phyloP scores from a whole-genome alignment of 176 grass and related monocot genomes.

The Tuctoria greenei region DNA sequence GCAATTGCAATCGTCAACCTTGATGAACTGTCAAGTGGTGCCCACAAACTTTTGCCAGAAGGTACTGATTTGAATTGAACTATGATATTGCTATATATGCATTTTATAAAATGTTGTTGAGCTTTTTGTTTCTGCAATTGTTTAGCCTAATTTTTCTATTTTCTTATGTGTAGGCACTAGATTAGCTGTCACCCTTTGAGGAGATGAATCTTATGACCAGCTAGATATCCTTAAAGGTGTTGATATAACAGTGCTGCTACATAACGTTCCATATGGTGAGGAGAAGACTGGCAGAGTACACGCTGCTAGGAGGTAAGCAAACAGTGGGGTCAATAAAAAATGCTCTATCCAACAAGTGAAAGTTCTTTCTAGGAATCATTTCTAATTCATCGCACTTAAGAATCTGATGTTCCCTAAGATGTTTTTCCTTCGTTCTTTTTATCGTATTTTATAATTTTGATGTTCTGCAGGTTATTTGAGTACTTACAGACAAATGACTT shows the following conservation, averaged over 20 bases:
- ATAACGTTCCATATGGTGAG: slow-evolving; percentile 70
- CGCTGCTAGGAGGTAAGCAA: slow-evolving; percentile 72
- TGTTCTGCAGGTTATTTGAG: slow-evolving; percentile 80
- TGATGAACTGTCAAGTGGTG: slow-evolving; percentile 73
- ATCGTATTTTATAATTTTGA: slow-evolving; percentile 16
- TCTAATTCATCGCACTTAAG: slow-evolving; percentile 4
- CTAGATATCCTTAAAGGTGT: slow-evolving; percentile 72
- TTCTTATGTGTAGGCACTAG: slow-evolving; percentile 62
- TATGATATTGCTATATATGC: slow-evolving; percentile 3
- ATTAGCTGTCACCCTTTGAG: slow-evolving; percentile 69
- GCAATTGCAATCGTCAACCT: slow-evolving; percentile 86
- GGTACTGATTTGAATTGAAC: slow-evolving; percentile 47
- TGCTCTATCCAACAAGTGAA: background rate
- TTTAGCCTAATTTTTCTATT: slow-evolving; percentile 20
- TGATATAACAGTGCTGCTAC: slow-evolving; percentile 83
- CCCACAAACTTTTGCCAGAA: slow-evolving; percentile 91
- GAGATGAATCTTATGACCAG: slow-evolving; percentile 74
- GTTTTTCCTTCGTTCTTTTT: slow-evolving; percentile 10
- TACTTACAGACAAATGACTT: slow-evolving; percentile 73
- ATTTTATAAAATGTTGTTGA: background rate
- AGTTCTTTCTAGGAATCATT: background rate
- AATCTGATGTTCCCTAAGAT: background rate
- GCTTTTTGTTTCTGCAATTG: background rate
- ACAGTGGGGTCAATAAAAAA: background rate
- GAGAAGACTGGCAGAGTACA: slow-evolving; percentile 85